Percentiles rank a stretch among this genome's conserved stretches.
Conservation (phyloP, 2,329 filamentous ascomycete genomes). For the Colletotrichum sp. region DNA sequence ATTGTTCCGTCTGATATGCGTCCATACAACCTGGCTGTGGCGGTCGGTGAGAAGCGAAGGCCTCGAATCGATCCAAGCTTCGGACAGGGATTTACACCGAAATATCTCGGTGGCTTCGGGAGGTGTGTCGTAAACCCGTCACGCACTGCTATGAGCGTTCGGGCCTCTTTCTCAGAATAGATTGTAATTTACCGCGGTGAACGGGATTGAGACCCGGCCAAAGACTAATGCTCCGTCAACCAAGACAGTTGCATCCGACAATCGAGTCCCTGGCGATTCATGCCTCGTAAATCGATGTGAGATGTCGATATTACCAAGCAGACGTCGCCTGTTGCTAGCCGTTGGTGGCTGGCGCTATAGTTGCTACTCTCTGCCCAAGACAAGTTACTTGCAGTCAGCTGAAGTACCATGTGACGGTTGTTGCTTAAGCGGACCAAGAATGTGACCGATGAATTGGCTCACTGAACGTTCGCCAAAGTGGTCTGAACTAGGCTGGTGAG, state of each 20-base stretch:
- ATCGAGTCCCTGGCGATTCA: not conserved
- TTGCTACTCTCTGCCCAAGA: not conserved
- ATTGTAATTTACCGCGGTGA: not conserved
- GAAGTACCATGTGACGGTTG: not conserved
- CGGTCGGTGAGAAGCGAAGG: conserved; percentile 1
- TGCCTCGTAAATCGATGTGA: not conserved
- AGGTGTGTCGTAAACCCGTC: not conserved
- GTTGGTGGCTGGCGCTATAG: not conserved
- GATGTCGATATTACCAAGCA: not conserved
- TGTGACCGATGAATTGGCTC: not conserved
- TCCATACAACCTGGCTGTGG: not conserved
- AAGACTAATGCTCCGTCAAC: not conserved
- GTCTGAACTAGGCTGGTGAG: not conserved
- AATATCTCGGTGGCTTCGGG: conserved; percentile 4
- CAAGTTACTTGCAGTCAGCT: not conserved
- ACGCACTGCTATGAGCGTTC: not conserved
- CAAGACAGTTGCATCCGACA: not conserved
- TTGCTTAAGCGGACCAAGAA: not conserved
- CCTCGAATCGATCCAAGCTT: not conserved
- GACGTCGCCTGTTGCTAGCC: not conserved
- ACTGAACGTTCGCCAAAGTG: not conserved
- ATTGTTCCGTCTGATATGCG: conserved; percentile 7
- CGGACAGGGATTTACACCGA: conserved; percentile 7
- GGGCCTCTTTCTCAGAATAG: not conserved
- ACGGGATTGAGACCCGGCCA: not conserved